Evolutionary conservation across 2,329 filamentous ascomycete species (phyloP).

Genomic region (Aureobasidium vineae): DNA sequence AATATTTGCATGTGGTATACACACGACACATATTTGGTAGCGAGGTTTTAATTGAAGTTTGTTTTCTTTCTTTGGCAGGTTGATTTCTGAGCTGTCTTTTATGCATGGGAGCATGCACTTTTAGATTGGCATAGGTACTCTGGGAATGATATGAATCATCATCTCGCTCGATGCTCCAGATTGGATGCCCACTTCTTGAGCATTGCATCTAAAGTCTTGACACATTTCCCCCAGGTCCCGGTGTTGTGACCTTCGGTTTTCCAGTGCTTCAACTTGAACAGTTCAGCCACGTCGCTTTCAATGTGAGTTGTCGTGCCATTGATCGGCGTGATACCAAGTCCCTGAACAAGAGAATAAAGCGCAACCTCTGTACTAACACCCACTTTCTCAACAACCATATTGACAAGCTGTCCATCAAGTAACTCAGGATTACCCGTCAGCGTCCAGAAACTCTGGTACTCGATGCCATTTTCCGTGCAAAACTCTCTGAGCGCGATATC

Average conservation of each 20-base stretch:
- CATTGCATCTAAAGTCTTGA: neutral
- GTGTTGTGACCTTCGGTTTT: neutral
- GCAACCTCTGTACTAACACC: slow-evolving; percentile 49
- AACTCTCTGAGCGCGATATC: slow-evolving; percentile 61
- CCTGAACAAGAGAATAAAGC: slow-evolving; percentile 57
- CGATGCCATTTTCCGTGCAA: slow-evolving; percentile 53
- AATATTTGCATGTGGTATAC: neutral
- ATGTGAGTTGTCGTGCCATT: slow-evolving; percentile 54
- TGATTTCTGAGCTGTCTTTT: neutral
- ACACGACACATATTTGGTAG: neutral
- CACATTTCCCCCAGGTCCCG: neutral
- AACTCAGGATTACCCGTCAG: slow-evolving; percentile 58
- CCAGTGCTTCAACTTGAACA: slow-evolving; percentile 4
- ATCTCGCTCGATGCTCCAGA: neutral
- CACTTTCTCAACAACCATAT: slow-evolving; percentile 47
- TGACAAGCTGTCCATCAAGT: slow-evolving; percentile 50
- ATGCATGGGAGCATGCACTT: neutral
- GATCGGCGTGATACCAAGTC: slow-evolving; percentile 52
- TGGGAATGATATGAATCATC: neutral
- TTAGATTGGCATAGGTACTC: neutral
- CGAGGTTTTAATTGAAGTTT: neutral
- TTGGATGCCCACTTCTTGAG: neutral
- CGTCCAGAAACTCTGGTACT: slow-evolving; percentile 63
- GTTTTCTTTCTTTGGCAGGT: neutral
- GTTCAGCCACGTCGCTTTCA: neutral